A percentile compares a stretch with the other conserved stretches of the same genome.
Evolutionary conservation across 2,329 filamentous ascomycete species (phyloP).

Genomic region (Rosellinia necatrix): DNA sequence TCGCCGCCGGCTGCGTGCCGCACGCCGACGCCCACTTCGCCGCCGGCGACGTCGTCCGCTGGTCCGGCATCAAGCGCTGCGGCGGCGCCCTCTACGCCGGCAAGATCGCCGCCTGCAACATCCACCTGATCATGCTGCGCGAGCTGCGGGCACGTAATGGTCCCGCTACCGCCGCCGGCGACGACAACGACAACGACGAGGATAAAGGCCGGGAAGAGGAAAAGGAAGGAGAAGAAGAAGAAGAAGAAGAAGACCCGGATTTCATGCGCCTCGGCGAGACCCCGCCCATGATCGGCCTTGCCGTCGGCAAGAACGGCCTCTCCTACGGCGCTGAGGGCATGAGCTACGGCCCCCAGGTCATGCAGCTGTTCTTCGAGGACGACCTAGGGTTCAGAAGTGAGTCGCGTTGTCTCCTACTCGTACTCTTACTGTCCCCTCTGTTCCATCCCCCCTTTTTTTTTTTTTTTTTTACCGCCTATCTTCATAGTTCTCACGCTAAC

Average conservation of each 20-base stretch:
- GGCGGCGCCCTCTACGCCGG: slow-evolving; percentile 78
- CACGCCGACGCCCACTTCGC: slow-evolving; percentile 69
- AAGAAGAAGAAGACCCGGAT: slow-evolving; percentile 46
- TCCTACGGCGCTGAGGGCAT: slow-evolving; percentile 65
- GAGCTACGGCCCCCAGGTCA: slow-evolving; percentile 64
- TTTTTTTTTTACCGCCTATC: background rate
- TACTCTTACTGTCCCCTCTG: background rate
- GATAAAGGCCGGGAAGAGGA: too few species aligned
- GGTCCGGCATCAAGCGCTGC: slow-evolving; percentile 81
- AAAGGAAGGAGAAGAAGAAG: too few species aligned
- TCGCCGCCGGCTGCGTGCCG: slow-evolving; percentile 54
- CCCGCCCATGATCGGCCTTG: slow-evolving; percentile 71
- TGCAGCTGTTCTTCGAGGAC: slow-evolving; percentile 67
- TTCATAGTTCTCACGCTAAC: background rate
- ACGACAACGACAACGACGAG: too few species aligned
- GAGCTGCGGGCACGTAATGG: too few species aligned
- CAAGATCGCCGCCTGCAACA: slow-evolving; percentile 67
- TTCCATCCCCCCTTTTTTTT: background rate
- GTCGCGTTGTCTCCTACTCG: slow-evolving; percentile 39
- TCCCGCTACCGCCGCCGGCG: too few species aligned
- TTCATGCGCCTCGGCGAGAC: slow-evolving; percentile 58
- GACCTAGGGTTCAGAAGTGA: slow-evolving; percentile 69
- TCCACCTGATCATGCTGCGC: slow-evolving; percentile 64
- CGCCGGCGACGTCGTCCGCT: slow-evolving; percentile 69
- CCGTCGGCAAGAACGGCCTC: slow-evolving; percentile 71